Evolutionary conservation across 768 basidiomycete species (phyloP), one percentile per base, ranked within the genome.

Genomic region (Boletus rubroflammeus): DNA sequence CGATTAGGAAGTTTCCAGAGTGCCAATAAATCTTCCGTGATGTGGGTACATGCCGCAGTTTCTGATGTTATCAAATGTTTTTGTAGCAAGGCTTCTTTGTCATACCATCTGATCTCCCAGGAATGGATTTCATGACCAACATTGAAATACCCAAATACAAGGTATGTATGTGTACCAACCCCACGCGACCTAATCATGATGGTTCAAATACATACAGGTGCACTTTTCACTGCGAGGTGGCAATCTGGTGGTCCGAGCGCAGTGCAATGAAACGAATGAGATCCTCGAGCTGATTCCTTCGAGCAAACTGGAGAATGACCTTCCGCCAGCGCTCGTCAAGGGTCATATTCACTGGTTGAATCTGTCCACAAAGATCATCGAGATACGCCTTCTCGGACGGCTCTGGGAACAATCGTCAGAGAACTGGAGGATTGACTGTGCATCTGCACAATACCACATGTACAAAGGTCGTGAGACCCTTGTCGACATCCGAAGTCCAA

Each of bases 281-380:
- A 21, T 64, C 4, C 36, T 62, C 0, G 43, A 63, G 34, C 38
- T 69, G n/a, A 58, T 69, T 48, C 64, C 68, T 8, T 25, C 23
- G 23, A 25, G 23, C 23, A 25, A 25, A 25, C 23, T 25, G 23
- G 23, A 25, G 23, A 25, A 25, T 25, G 23, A 25, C 23, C 23
- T 25, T 25, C 23, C 23, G 23, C 23, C 23, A 25, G 2, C 23
- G 2, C 23, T 25, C 23, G 23, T 25, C 2, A 25, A 25, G 23
- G 23, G 23, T 25, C 23, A 25, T 25, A 4, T 25, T 25, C 23
- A 25, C 23, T 25, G 23, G 23, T 25, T 25, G 23, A 25, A 25
- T 25, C 23, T 25, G 23, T 25, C 23, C 23, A 25, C 23, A 25
- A 2, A 25, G 23, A 25, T 25, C 23, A 25, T 25, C 23, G 23